Percentiles rank a stretch among this genome's conserved stretches.
These are phyloP conservation scores for Penicillium sp. DNA, from an alignment of 2,329 filamentous ascomycete genomes.

Conservation along the genomic window DNA sequence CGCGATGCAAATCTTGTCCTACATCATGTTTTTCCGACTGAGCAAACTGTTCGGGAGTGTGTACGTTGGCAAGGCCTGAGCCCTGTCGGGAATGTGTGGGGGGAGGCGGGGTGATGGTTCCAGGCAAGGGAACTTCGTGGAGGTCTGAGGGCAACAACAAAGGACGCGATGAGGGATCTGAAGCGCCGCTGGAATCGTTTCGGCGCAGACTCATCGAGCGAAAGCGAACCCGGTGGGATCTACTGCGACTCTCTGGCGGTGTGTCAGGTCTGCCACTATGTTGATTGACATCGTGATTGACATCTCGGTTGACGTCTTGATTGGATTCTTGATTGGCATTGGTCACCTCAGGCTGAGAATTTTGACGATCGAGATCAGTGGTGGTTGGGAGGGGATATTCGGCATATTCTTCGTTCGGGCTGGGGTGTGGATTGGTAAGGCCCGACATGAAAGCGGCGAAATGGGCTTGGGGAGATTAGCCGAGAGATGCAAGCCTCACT, in stretches of 20 bases:
- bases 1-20: conserved; percentile 8
- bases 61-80: conserved; percentile 12
- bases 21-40: conserved; percentile 17
- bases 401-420: conserved; percentile 24
- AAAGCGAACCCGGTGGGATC: conserved; percentile 25
- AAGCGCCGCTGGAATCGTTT: neutral
- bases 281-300: conserved; percentile 11
- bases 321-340: neutral
- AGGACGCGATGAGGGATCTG: conserved; percentile 12
- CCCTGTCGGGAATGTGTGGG: conserved; percentile 20
- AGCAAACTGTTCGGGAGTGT: conserved; percentile 4
- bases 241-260: neutral
- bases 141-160: conserved; percentile 17
- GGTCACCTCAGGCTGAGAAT: conserved; percentile 20
- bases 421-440: conserved; percentile 21
- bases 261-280: conserved; percentile 15
- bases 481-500: conserved; percentile 5
- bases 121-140: conserved; percentile 16
- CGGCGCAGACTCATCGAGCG: conserved; percentile 18
- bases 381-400: conserved; percentile 20
- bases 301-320: too few relatives aligned
- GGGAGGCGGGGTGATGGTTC: conserved; percentile 26
- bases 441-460: conserved; percentile 18
- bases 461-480: conserved; percentile 1
- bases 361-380: conserved; percentile 11